Base-by-base conservation (phyloP, 2,329 filamentous ascomycete species). In the Lachnellula subtilissima region DNA sequence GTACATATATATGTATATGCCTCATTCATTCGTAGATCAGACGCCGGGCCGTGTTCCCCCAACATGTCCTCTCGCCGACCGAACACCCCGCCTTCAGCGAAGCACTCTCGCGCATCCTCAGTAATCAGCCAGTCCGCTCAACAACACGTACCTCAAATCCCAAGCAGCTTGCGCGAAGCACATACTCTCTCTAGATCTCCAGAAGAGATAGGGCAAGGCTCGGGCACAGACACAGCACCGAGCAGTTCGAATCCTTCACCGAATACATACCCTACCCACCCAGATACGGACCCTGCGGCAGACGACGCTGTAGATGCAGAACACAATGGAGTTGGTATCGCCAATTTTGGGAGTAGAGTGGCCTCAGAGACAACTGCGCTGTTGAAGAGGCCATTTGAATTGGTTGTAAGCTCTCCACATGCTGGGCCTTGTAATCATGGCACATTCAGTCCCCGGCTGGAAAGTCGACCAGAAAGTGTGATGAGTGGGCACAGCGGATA, bases 381-480 rank as follows among this genome's bases (percentile, higher is more conserved):
- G 25, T 73, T 83, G 12, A 9, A 78, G 77, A 19, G 69, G 71
- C 52, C 67, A 1, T 65, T 67, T 42, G 69, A 70, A 51, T 57
- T 67, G 39, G 52, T 63, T 5, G 37, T 52, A 3, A 51, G 55
- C 32, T 50, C 63, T 25, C 61, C 63, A 14, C 67, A 69, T 48
- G 65, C 73, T 48, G 72, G 70, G 28, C 69, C 71, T 40, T 90
- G 86, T 74, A 79, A 81, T 65, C 87, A 94, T 73, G 89, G 89
- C 64, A 88, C 88, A 15, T 90, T 92, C 67, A 91, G 88, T 45
- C 86, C 88, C 1, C 76, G 84, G 39, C 80, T 87, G 0, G 74
- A 73, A 47, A 66, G 53, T 54, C 65, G 66, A 23, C 55, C 67
- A 17, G 60, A 58, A 9, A 70, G 68, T 52, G 52, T 65, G 42